Base-by-base conservation (phyloP, 495 filamentous ascomycete genomes). In the Amniculicola lignicola region DNA sequence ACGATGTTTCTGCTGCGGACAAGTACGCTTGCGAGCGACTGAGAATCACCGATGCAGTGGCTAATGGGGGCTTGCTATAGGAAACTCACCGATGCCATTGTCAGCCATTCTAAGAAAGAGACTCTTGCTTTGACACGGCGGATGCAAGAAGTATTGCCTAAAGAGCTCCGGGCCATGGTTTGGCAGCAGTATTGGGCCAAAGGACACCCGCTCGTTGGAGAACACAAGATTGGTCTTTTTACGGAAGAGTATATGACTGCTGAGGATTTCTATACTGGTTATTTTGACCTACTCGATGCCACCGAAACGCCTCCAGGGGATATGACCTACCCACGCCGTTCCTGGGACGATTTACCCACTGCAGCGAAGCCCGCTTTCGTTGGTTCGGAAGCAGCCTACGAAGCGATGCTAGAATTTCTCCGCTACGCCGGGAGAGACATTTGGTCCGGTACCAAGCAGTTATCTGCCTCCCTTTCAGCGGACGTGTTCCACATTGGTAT, bases 401-500 rank as follows among this genome's bases (percentile, higher is more conserved):
- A 33, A n/a, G 29, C 29, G n/a, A n/a, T 33, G 7, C 7, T 7
- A 33, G 29, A 7, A 7, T n/a, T 33, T 33, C 7, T n/a, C n/a
- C 29, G n/a, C 7, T 7, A 33, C 29, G n/a, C n/a, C n/a, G n/a
- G n/a, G 29, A 7, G 7, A 33, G 29, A 33, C 29, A 7, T 10
- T 40, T 16, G 16, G 10, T 7, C 18, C 6, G 7, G 7, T 6
- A 6, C 18, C 16, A 6, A 40, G 9, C 9, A 40, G 9, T 16
- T 40, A 6, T 16, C 7, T 6, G 7, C 6, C 37, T 10, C 6
- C 9, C 37, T 40, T 18, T 12, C 37, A 16, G 6, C 18, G 10
- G 37, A 40, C 16, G 37, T 40, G 18, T 40, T 40, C 37, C 37
- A 40, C 37, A 18, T 40, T n/a, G 29, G 29, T n/a, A n/a, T 35